phyloP scores from a whole-genome alignment of 768 basidiomycete species.

The Termitomyces sp. region DNA sequence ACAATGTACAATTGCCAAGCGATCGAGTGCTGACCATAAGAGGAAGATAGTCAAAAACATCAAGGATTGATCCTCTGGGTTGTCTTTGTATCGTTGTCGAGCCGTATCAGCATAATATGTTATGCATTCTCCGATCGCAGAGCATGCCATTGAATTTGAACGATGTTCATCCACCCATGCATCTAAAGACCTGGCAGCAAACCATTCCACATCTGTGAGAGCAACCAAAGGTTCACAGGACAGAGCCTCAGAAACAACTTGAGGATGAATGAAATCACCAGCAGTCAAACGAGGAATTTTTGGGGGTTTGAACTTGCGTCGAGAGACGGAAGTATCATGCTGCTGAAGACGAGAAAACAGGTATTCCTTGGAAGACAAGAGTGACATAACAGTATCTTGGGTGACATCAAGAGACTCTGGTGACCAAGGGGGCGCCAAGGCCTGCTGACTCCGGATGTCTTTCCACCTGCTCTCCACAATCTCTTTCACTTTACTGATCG shows the following conservation, averaged over 20 bases:
- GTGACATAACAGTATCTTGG: conserved; percentile 26
- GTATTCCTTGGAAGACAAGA: conserved; percentile 21
- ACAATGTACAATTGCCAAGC: conserved; percentile 20
- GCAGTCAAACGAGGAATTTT: conserved; percentile 14
- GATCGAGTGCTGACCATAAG: conserved; percentile 45
- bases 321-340: background rate
- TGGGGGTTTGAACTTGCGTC: conserved; percentile 12
- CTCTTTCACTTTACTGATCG: conserved; percentile 12
- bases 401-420: conserved; percentile 19
- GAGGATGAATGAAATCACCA: conserved; percentile 5
- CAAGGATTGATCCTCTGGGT: conserved; percentile 32
- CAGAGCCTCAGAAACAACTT: background rate
- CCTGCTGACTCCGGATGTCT: conserved; percentile 18
- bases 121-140: conserved; percentile 21
- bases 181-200: conserved; percentile 23
- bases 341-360: conserved; percentile 15
- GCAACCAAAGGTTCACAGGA: conserved; percentile 8
- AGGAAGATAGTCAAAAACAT: conserved; percentile 42
- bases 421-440: conserved; percentile 17
- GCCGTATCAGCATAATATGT: conserved; percentile 21
- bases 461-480: conserved; percentile 30
- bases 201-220: conserved; percentile 32
- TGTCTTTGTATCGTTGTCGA: conserved; percentile 19
- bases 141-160: conserved; percentile 9
- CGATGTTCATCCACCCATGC: conserved; percentile 22